Percentiles rank a stretch among this genome's conserved stretches.
Evolutionary conservation across 108 stramenopile genomes (phyloP).

Genomic region (Fragilaria radians): DNA sequence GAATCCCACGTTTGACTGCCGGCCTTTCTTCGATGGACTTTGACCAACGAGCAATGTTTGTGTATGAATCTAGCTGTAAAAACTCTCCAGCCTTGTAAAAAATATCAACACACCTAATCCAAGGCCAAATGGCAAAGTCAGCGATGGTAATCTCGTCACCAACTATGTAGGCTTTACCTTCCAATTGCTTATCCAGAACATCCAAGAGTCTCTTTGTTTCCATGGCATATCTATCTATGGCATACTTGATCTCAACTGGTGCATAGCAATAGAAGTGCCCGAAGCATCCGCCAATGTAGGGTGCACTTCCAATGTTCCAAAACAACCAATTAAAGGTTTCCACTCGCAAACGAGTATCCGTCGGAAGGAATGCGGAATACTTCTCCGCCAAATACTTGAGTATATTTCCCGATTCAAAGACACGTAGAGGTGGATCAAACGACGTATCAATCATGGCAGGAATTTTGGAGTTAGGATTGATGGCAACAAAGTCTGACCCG

Average conservation of each 20-base stretch:
- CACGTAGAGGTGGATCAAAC: slow-evolving; percentile 25
- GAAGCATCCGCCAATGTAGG: slow-evolving; percentile 74
- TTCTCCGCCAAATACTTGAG: slow-evolving; percentile 77
- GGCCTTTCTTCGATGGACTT: slow-evolving; percentile 24
- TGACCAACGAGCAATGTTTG: slow-evolving; percentile 48
- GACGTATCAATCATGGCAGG: slow-evolving; percentile 62
- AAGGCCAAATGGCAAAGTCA: slow-evolving; percentile 79
- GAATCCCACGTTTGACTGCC: slow-evolving; percentile 42
- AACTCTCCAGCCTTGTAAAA: slow-evolving; percentile 28
- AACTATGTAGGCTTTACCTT: slow-evolving; percentile 39
- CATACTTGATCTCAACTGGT: slow-evolving; percentile 61
- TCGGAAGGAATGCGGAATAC: slow-evolving; percentile 44
- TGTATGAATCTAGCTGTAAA: slow-evolving; percentile 39
- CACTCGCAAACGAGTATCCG: slow-evolving; percentile 9
- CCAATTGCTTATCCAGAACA: slow-evolving; percentile 66
- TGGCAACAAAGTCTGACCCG: slow-evolving; percentile 59
- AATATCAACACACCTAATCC: slow-evolving; percentile 41
- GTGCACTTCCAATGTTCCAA: slow-evolving; percentile 71
- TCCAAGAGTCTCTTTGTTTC: slow-evolving; percentile 77
- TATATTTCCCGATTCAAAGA: slow-evolving; percentile 81
- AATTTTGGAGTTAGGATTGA: slow-evolving; percentile 91
- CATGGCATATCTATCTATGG: slow-evolving; percentile 79
- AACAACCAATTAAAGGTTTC: slow-evolving; percentile 79
- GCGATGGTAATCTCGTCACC: slow-evolving; percentile 80
- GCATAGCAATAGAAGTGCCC: slow-evolving; percentile 78